Evolutionary conservation across 1,139 yeast species (phyloP).

Genomic region (Pichia cactophila): DNA sequence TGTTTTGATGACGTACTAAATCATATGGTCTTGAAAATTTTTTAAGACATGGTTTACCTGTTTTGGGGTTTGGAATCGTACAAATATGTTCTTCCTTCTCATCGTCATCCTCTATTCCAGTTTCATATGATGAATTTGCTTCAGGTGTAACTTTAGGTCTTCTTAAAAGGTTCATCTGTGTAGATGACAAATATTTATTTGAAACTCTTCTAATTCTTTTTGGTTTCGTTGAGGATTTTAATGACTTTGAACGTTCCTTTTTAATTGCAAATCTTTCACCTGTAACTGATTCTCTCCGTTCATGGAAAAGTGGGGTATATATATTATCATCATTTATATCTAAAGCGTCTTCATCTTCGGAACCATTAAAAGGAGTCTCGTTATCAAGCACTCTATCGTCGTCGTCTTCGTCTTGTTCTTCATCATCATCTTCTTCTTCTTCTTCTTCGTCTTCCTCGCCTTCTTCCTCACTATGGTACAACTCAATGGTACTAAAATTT

Average conservation of each 20-base stretch:
- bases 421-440: slow-evolving; percentile 20
- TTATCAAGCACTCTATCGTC: slow-evolving; percentile 17
- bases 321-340: slow-evolving; percentile 15
- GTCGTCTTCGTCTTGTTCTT: slow-evolving; percentile 16
- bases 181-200: background rate
- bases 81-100: slow-evolving; percentile 41
- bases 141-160: slow-evolving; percentile 11
- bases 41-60: slow-evolving; percentile 64
- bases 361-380: slow-evolving; percentile 9
- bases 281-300: slow-evolving; percentile 23
- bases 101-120: slow-evolving; percentile 9
- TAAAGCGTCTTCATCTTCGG: slow-evolving; percentile 13
- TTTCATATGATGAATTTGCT: slow-evolving; percentile 6
- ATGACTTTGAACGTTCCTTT: slow-evolving; percentile 10
- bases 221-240: slow-evolving; percentile 11
- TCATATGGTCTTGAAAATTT: slow-evolving; percentile 92
- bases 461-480: slow-evolving; percentile 16
- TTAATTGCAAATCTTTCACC: slow-evolving; percentile 16
- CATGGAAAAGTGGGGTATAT: slow-evolving; percentile 24
- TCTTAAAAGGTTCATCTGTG: slow-evolving; percentile 3
- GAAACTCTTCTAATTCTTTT: slow-evolving; percentile 10
- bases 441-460: slow-evolving; percentile 21
- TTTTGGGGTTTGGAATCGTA: slow-evolving; percentile 51
- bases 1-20: slow-evolving; percentile 89
- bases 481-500: slow-evolving; percentile 1